phyloP scores from a whole-genome alignment of 768 basidiomycete genomes.

The Phlebiopsis flavidoalba region DNA sequence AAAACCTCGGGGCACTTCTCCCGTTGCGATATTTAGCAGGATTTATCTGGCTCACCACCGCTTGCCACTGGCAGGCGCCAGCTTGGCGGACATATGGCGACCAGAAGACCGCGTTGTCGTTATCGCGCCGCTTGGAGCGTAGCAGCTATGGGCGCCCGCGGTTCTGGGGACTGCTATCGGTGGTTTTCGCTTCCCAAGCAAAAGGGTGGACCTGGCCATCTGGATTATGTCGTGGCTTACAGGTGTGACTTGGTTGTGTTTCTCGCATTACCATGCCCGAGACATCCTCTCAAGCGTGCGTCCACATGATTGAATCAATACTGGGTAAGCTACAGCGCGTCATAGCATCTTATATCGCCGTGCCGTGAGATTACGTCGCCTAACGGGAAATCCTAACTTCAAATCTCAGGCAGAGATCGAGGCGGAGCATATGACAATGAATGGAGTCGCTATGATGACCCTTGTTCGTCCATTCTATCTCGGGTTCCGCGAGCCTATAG shows the following conservation, averaged over 20 bases:
- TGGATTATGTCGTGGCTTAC: conserved; percentile 31
- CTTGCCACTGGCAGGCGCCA: conserved; percentile 29
- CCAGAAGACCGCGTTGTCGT: conserved; percentile 21
- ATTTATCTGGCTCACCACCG: conserved; percentile 27
- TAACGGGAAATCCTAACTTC: conserved; percentile 26
- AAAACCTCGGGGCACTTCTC: conserved; percentile 26
- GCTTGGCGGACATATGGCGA: conserved; percentile 19
- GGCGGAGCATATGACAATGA: conserved; percentile 13
- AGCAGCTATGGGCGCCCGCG: conserved; percentile 20
- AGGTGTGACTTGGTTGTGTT: conserved; percentile 20
- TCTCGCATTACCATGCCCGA: conserved; percentile 27
- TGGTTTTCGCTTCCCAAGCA: conserved; percentile 28
- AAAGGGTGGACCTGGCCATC: conserved; percentile 30
- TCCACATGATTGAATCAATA: not conserved
- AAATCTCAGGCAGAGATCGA: conserved; percentile 22
- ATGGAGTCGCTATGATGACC: conserved; percentile 19
- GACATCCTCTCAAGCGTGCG: conserved; percentile 17
- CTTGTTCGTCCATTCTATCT: conserved; percentile 28
- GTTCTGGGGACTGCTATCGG: conserved; percentile 28
- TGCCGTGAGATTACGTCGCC: conserved; percentile 25
- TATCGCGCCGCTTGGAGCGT: conserved; percentile 9
- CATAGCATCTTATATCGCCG: conserved; percentile 27
- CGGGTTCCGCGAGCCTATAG: conserved; percentile 25
- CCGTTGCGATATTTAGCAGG: conserved; percentile 30
- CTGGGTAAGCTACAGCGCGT: not conserved